A percentile compares a stretch with the other conserved stretches of the same genome.
Conservation (phyloP, 495 filamentous ascomycete genomes). For the Penicillium robsamsonii region DNA sequence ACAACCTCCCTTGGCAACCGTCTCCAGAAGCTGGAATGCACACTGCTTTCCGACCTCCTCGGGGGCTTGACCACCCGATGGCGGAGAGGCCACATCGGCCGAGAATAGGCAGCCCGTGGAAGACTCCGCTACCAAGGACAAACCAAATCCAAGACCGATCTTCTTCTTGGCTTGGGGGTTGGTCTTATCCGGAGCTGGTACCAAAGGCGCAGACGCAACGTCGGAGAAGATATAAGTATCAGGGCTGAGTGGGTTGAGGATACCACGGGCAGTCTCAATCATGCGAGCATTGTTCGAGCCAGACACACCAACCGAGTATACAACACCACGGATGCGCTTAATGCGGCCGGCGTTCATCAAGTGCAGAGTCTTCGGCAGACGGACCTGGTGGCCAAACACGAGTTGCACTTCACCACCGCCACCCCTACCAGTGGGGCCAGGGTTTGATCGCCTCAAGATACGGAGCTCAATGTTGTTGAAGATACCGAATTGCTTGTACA, state of each 20-base stretch:
- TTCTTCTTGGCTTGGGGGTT: constrained; percentile 62
- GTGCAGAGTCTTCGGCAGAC: constrained; percentile 91
- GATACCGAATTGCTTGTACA: constrained; percentile 89
- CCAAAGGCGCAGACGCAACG: constrained; percentile 67
- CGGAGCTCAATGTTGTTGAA: constrained; percentile 82
- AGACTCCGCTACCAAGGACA: constrained; percentile 88
- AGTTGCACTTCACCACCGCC: constrained; percentile 92
- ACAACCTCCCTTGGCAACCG: constrained; percentile 77
- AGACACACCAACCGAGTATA: constrained; percentile 85
- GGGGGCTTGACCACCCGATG: constrained; percentile 74
- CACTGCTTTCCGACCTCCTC: constrained; percentile 88
- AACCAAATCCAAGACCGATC: constrained; percentile 81
- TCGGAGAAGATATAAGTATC: constrained; percentile 87
- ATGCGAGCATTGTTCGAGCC: constrained; percentile 91
- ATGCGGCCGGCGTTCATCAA: constrained; percentile 80
- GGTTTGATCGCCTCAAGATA: constrained; percentile 74
- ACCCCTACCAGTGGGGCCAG: constrained; percentile 66
- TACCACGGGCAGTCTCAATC: constrained; percentile 85
- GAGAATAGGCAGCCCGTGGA: constrained; percentile 81
- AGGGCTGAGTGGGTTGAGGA: constrained; percentile 78
- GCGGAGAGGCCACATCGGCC: constrained; percentile 80
- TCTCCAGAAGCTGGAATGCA: constrained; percentile 85
- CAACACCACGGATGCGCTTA: constrained; percentile 86
- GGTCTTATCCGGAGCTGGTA: constrained; percentile 59
- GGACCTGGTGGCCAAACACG: constrained; percentile 85